phyloP scores from a whole-genome alignment of 75 land plant genomes.

The Adiantum capillusveneris region DNA sequence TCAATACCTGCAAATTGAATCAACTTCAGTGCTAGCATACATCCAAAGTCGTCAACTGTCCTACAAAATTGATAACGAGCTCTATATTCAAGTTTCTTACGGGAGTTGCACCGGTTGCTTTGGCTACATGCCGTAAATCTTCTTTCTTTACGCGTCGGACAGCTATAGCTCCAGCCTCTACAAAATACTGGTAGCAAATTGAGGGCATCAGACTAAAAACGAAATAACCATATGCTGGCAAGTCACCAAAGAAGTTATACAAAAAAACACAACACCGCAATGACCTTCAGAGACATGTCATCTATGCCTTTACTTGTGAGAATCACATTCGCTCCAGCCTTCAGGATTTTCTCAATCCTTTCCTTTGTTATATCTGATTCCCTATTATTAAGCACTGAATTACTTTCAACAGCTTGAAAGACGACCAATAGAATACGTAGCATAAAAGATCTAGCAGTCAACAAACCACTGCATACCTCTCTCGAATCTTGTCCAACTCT shows the following conservation, averaged over 20 bases:
- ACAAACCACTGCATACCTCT: constrained; percentile 43
- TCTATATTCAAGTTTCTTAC: constrained; percentile 20
- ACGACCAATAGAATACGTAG: too few relatives aligned
- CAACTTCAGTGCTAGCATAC: neutral
- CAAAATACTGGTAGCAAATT: constrained; percentile 89
- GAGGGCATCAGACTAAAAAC: too few relatives aligned
- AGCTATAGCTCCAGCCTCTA: constrained; percentile 96
- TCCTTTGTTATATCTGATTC: constrained; percentile 97
- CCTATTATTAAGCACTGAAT: constrained; percentile 44
- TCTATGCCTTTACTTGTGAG: constrained; percentile 98
- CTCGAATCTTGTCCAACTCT: constrained; percentile 92
- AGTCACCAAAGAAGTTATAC: neutral
- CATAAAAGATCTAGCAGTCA: too few relatives aligned
- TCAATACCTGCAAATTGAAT: constrained; percentile 50
- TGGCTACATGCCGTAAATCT: constrained; percentile 93
- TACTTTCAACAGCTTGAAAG: too few relatives aligned
- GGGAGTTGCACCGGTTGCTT: constrained; percentile 95
- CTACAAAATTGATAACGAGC: neutral
- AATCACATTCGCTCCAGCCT: constrained; percentile 98
- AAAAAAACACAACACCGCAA: neutral
- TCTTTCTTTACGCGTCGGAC: constrained; percentile 92
- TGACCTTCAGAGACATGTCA: constrained; percentile 96
- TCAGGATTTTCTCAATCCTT: constrained; percentile 88
- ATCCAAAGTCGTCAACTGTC: neutral
- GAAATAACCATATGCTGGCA: too few relatives aligned